Percentiles rank a stretch among this genome's conserved stretches.
Evolutionary conservation across 1,284 basidiomycete species (phyloP).

Genomic region (Puccinia sorghi): DNA sequence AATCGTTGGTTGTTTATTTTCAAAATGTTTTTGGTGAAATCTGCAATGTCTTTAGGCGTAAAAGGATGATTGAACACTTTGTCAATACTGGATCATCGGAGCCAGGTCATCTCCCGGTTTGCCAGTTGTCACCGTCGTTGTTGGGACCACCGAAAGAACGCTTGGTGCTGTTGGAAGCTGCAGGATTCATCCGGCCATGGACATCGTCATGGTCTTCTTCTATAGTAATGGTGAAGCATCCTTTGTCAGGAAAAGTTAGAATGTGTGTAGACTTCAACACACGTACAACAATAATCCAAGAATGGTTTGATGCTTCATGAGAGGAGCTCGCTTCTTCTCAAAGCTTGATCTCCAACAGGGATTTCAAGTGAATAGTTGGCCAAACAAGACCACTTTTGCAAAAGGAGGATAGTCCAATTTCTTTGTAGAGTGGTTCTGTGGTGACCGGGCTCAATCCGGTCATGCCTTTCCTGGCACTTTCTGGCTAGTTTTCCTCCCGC

Average conservation of each 20-base stretch:
- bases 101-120: neutral
- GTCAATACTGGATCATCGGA: neutral
- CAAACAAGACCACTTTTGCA: slow-evolving; percentile 4
- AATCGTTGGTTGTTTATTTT: neutral
- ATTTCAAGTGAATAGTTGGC: slow-evolving; percentile 16
- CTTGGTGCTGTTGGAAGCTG: neutral
- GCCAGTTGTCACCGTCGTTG: slow-evolving; percentile 1
- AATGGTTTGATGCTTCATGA: slow-evolving; percentile 6
- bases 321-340: slow-evolving; percentile 5
- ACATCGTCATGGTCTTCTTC: slow-evolving; percentile 14
- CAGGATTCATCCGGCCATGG: slow-evolving; percentile 10
- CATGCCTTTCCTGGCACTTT: too few species aligned
- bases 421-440: too few species aligned
- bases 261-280: slow-evolving; percentile 10
- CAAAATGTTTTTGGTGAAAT: neutral
- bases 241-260: slow-evolving; percentile 12
- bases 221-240: slow-evolving; percentile 12
- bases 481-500: too few species aligned
- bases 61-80: neutral
- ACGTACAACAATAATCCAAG: slow-evolving; percentile 19
- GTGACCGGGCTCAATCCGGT: too few species aligned
- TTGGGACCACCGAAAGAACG: neutral
- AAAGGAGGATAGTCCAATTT: too few species aligned
- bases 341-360: slow-evolving; percentile 27
- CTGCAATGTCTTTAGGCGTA: neutral